Conservation (phyloP, 495 filamentous ascomycete species). For the Cercophora sp. region DNA sequence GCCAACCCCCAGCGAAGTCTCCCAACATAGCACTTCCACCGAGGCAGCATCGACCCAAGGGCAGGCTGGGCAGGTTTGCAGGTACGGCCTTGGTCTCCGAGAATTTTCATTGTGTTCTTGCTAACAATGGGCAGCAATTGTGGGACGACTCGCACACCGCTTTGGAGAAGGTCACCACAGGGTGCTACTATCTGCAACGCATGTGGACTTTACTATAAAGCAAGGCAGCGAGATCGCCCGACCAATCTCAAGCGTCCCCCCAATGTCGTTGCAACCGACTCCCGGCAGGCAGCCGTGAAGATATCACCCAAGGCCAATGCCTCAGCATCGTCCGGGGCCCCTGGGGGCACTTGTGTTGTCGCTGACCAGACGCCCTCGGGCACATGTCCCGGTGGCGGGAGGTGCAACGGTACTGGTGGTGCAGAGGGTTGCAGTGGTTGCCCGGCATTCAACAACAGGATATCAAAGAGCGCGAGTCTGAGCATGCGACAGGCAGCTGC, state of each 20-base stretch:
- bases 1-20: slow-evolving; percentile 8
- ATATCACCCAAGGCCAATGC: slow-evolving; percentile 30
- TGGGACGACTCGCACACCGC: slow-evolving; percentile 83
- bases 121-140: slow-evolving; percentile 70
- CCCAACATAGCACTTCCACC: slow-evolving; percentile 1
- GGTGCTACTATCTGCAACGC: slow-evolving; percentile 97
- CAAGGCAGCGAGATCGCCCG: slow-evolving; percentile 82
- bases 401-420: slow-evolving; percentile 94
- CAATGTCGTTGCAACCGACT: slow-evolving; percentile 35
- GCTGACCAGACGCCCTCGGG: slow-evolving; percentile 68
- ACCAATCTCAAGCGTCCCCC: slow-evolving; percentile 76
- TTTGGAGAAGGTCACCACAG: slow-evolving; percentile 91
- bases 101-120: neutral
- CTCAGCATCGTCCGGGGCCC: too few relatives aligned
- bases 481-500: slow-evolving; percentile 42
- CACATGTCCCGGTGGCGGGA: slow-evolving; percentile 93
- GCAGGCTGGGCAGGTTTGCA: slow-evolving; percentile 52
- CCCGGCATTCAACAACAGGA: slow-evolving; percentile 93
- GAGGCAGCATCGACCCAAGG: slow-evolving; percentile 14
- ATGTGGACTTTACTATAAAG: slow-evolving; percentile 92
- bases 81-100: slow-evolving; percentile 33
- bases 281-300: slow-evolving; percentile 35
- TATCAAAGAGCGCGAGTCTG: slow-evolving; percentile 79
- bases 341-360: slow-evolving; percentile 71
- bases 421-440: slow-evolving; percentile 95